Conservation (phyloP, 352 stramenopile genomes). For the Globisporangium acanthophoron region DNA sequence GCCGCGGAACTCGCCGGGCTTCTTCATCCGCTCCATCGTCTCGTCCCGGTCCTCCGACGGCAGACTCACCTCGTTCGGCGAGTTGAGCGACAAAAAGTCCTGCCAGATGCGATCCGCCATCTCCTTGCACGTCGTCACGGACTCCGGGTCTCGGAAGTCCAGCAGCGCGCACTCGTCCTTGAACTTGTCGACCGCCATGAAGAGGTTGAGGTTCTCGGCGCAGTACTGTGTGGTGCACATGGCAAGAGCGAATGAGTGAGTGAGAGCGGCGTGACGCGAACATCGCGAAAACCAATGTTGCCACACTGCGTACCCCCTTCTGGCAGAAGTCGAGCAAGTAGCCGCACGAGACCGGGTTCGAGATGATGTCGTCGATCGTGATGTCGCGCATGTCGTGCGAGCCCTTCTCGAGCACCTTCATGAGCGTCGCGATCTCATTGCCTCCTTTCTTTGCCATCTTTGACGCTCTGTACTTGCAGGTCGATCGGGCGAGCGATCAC, state of each 20-base stretch:
- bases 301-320: slow-evolving; percentile 54
- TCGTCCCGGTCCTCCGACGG: slow-evolving; percentile 70
- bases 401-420: slow-evolving; percentile 63
- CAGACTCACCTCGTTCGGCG: slow-evolving; percentile 77
- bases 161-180: slow-evolving; percentile 76
- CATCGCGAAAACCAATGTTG: too few relatives aligned
- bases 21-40: slow-evolving; percentile 83
- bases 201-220: slow-evolving; percentile 83
- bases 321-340: slow-evolving; percentile 86
- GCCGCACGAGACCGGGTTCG: slow-evolving; percentile 78
- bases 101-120: slow-evolving; percentile 83
- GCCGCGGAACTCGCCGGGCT: slow-evolving; percentile 58
- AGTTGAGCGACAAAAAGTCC: slow-evolving; percentile 80
- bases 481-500: too few relatives aligned
- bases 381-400: slow-evolving; percentile 73
- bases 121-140: slow-evolving; percentile 73
- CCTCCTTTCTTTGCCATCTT: slow-evolving; percentile 61
- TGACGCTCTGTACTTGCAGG: too few relatives aligned
- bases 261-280: too few relatives aligned
- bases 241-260: background rate
- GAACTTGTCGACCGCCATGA: slow-evolving; percentile 86
- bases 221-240: slow-evolving; percentile 39
- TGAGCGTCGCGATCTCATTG: slow-evolving; percentile 65
- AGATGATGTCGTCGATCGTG: slow-evolving; percentile 81
- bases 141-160: slow-evolving; percentile 76